Conservation (phyloP, 768 basidiomycete species). For the Termitomyces titanicus region DNA sequence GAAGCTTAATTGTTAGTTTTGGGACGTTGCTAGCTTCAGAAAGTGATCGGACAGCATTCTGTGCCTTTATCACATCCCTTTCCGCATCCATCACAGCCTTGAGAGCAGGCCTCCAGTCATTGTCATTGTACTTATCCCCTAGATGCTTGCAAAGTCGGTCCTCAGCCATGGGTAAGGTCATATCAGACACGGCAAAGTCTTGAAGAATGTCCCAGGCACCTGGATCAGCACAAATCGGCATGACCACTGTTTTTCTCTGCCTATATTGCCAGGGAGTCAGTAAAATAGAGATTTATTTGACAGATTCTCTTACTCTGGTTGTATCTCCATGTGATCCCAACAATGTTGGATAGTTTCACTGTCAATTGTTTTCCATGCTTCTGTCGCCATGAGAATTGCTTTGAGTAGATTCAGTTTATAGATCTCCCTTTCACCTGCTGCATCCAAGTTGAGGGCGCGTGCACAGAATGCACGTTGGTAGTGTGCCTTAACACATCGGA, state of each 20-base stretch:
- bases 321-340: not conserved
- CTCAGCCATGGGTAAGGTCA: not conserved
- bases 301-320: not conserved
- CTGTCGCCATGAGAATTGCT: not conserved
- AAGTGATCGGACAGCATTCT: too few species aligned
- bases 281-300: not conserved
- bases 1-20: too few species aligned
- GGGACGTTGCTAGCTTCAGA: too few species aligned
- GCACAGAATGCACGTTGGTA: constrained; percentile 24
- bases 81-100: too few species aligned
- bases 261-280: not conserved
- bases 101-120: too few species aligned
- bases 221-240: not conserved
- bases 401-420: not conserved
- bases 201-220: not conserved
- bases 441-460: constrained; percentile 23
- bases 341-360: not conserved
- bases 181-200: not conserved
- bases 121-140: not conserved
- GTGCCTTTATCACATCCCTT: too few species aligned
- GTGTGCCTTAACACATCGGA: constrained; percentile 30
- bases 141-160: not conserved
- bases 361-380: not conserved
- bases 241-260: not conserved
- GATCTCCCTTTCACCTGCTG: not conserved